Evolutionary conservation across 2,329 filamentous ascomycete genomes (phyloP), one percentile per base, ranked within the genome.

Genomic region (Hypoxylon sp.): DNA sequence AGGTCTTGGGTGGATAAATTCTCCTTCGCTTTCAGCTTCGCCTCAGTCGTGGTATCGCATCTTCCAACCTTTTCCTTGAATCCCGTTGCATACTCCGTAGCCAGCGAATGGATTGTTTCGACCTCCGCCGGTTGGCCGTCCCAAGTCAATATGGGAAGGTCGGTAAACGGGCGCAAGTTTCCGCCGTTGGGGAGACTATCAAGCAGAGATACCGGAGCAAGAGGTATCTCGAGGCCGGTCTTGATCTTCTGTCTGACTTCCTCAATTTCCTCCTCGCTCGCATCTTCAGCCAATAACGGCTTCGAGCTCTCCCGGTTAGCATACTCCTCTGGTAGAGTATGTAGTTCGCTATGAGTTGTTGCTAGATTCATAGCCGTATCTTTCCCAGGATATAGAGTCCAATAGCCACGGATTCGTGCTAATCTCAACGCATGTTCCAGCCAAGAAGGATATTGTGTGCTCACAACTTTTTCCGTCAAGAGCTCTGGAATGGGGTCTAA

Each of bases 271-370:
- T 67, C 67, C 41, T 73, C 69, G 54, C 70, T 62, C 37, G 67
- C 70, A n/a, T 75, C 71, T 8, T 72, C 64, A 11, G 71, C 67
- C 13, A 73, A 49, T n/a, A 72, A 68, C 11, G 48, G 47, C 51
- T 63, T 67, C 13, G 68, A 59, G 34, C 41, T 57, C 24, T 69
- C 68, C 19, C 58, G 62, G 48, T 22, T 56, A 3, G 68, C 70
- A 64, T 86, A 88, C 71, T 89, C 94, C 75, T 97, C 93, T 0
- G 93, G 93, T 1, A 83, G 74, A 39, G 87, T 85, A 62, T 87
- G 88, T 4, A 96, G 79, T 68, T 97, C 94, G 62, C 85, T 87
- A 75, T 97, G 94, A 0, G 94, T 80, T 0, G 88, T 91, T n/a
- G 88, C 87, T 11, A 97, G 79, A 4, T 86, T 80, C 20, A 70